Evolutionary conservation across 2,329 filamentous ascomycete genomes (phyloP), one percentile per base, ranked within the genome.

Genomic region (Xylariaceae sp.): DNA sequence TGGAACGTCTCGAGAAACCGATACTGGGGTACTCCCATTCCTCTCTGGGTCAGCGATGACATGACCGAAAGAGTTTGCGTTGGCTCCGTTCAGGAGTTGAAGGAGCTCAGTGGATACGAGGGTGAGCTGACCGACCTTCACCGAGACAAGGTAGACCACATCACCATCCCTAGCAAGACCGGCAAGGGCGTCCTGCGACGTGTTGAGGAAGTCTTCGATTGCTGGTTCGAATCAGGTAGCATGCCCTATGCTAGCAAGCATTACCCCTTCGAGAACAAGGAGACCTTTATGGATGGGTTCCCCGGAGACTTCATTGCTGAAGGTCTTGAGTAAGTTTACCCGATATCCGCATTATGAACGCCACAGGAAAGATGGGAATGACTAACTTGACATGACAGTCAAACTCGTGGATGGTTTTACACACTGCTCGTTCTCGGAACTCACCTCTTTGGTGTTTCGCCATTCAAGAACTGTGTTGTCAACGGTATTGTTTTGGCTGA

Each of bases 351-450:
- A 8, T n/a, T 7, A 11, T 17, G 10, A 23, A 23, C 23, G 23
- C 23, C 23, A 23, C 23, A 23, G 23, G 23, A 23, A 23, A 42
- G 11, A 10, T 37, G 34, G 8, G 10, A 4, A 34, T 2, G 9
- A 48, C 54, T 62, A 37, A 63, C 56, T 23, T 11, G 17, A 17
- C 52, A 18, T 10, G 8, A 44, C 11, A 64, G 62, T 71, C 93
- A 97, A 77, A 97, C 93, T 18, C 59, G 92, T 70, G 93, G 93
- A 53, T 97, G 93, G 93, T 97, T 97, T 76, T 97, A 97, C 73
- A 97, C 92, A 1, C 77, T 97, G 62, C 85, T 90, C 17, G 91
- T 97, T 8, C 79, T 97, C 52, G 92, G 92, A 39, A 94, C 89
- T 6, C 90, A 96, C 72, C 81, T 97, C 3, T 96, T 94, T 68